phyloP scores from a whole-genome alignment of 2,329 filamentous ascomycete species.

The Xenoacremonium recifei region DNA sequence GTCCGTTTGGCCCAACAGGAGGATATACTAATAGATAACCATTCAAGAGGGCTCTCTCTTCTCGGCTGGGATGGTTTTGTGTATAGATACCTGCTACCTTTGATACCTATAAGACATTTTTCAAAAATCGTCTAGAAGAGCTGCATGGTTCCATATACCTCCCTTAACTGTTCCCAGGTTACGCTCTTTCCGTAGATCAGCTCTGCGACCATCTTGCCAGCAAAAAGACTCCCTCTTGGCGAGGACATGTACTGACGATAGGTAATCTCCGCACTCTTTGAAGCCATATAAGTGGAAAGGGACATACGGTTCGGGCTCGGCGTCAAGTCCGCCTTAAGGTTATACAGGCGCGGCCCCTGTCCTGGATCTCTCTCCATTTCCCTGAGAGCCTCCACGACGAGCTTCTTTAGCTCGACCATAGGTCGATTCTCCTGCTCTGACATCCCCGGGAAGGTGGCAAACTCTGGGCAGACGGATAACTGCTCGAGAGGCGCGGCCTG shows the following conservation, averaged over 20 bases:
- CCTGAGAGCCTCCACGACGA: conserved; percentile 11
- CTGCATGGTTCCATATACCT: conserved; percentile 17
- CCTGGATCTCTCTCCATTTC: conserved; percentile 11
- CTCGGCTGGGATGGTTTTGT: too few species aligned
- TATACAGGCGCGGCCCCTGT: conserved; percentile 10
- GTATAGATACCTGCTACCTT: too few species aligned
- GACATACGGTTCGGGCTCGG: conserved; percentile 6
- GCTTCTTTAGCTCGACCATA: conserved; percentile 15
- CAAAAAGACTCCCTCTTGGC: conserved; percentile 15
- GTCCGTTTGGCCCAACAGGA: too few species aligned
- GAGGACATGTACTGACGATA: conserved; percentile 22
- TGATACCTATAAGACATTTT: too few species aligned
- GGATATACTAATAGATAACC: too few species aligned
- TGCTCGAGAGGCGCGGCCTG: conserved; percentile 34
- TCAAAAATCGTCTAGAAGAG: conserved; percentile 8
- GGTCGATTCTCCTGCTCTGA: conserved; percentile 23
- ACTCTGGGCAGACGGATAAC: conserved; percentile 33
- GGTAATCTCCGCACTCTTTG: conserved; percentile 16
- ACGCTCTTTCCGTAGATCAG: conserved; percentile 18
- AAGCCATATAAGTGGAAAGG: conserved; percentile 20
- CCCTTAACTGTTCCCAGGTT: conserved; percentile 23
- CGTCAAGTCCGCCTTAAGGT: background rate
- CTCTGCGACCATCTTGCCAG: conserved; percentile 15
- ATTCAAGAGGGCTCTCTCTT: too few species aligned
- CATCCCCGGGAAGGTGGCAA: conserved; percentile 26